Conservation (phyloP, 805 yeast genomes). For the Candida pini region DNA sequence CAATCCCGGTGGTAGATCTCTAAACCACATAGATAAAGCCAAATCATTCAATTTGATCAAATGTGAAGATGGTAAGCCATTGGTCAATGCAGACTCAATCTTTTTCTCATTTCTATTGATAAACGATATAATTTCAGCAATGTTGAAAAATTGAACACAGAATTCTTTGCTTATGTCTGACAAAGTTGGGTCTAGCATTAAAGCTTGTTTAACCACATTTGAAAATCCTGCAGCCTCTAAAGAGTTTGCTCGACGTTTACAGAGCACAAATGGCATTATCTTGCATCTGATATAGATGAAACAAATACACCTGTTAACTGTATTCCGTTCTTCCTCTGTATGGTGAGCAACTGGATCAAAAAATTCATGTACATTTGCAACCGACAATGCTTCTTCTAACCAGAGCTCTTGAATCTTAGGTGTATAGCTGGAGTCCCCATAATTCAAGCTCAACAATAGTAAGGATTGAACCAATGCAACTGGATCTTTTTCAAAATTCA, state of each 20-base stretch:
- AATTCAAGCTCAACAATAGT: slow-evolving; percentile 3
- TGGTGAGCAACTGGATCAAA: background rate
- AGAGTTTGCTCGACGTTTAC: slow-evolving; percentile 5
- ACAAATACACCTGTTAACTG: slow-evolving; percentile 6
- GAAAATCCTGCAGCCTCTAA: background rate
- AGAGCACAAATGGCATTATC: slow-evolving; percentile 3
- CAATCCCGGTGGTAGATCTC: slow-evolving; percentile 5
- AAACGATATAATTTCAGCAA: slow-evolving; percentile 4
- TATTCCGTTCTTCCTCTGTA: slow-evolving; percentile 1
- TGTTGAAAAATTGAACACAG: slow-evolving; percentile 5
- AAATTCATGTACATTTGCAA: slow-evolving; percentile 6
- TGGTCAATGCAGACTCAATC: background rate
- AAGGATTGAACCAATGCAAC: slow-evolving; percentile 4
- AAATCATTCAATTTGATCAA: slow-evolving; percentile 7
- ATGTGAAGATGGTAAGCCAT: slow-evolving; percentile 1
- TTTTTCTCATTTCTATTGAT: slow-evolving; percentile 2
- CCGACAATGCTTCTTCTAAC: slow-evolving; percentile 6
- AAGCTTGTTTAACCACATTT: slow-evolving; percentile 1
- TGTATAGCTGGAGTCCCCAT: slow-evolving; percentile 3
- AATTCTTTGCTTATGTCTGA: background rate
- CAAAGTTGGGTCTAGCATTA: slow-evolving; percentile 4
- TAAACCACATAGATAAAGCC: slow-evolving; percentile 7
- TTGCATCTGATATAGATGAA: slow-evolving; percentile 5
- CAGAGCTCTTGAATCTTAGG: slow-evolving; percentile 6
- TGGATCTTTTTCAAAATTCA: slow-evolving; percentile 8